Conservation (phyloP, 345 rosid species). For the Schrenkiella parvula region DNA sequence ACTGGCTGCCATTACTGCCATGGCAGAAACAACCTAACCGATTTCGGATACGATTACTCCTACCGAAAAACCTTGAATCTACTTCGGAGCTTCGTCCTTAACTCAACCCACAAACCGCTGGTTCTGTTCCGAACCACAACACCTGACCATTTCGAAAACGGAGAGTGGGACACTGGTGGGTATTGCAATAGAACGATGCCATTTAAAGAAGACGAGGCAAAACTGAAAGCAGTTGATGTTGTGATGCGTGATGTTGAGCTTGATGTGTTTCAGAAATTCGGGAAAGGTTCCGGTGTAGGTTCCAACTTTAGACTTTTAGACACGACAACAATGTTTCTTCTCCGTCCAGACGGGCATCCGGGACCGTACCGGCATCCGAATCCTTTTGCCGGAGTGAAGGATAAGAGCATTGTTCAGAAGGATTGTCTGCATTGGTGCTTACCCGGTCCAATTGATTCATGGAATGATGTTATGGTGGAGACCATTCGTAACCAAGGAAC, state of each 20-base stretch:
- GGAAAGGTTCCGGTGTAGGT: slow-evolving; percentile 41
- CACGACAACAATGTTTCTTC: slow-evolving; percentile 58
- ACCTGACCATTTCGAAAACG: slow-evolving; percentile 92
- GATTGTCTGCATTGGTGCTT: slow-evolving; percentile 98
- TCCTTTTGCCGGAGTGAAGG: slow-evolving; percentile 51
- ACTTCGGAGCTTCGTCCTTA: slow-evolving; percentile 40
- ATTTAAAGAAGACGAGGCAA: slow-evolving; percentile 54
- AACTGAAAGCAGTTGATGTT: slow-evolving; percentile 48
- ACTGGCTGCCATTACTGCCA: slow-evolving; percentile 82
- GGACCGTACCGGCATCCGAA: slow-evolving; percentile 77
- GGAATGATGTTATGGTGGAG: slow-evolving; percentile 72
- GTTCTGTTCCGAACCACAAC: slow-evolving; percentile 72
- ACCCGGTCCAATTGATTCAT: slow-evolving; percentile 82
- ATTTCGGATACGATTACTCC: slow-evolving; percentile 62
- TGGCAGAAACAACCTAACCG: slow-evolving; percentile 65
- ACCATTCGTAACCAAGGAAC: slow-evolving; percentile 38
- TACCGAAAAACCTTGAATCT: slow-evolving; percentile 55
- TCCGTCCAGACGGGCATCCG: slow-evolving; percentile 88
- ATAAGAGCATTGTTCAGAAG: slow-evolving; percentile 56
- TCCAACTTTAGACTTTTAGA: slow-evolving; percentile 52
- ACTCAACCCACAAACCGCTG: slow-evolving; percentile 44
- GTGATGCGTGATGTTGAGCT: slow-evolving; percentile 57
- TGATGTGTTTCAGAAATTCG: slow-evolving; percentile 49
- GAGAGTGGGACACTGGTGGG: slow-evolving; percentile 91
- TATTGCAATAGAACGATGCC: slow-evolving; percentile 64